These are phyloP conservation scores for Camellia lanceoleosa DNA, from an alignment of 148 eudicot species.

Conservation along the genomic window DNA sequence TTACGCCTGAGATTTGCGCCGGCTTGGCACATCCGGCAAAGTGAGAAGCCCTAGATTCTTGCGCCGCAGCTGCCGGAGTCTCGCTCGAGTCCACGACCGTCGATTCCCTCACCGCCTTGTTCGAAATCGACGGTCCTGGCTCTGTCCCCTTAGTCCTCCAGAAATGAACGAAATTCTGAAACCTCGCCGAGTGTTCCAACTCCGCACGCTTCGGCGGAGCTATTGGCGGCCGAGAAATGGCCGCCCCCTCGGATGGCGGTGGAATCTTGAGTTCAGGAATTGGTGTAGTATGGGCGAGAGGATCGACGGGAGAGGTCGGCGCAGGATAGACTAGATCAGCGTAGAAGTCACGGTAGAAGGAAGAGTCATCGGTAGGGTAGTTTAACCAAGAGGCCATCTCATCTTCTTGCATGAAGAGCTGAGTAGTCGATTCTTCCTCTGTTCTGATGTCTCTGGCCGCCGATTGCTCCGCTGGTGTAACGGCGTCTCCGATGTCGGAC, in stretches of 20 bases:
- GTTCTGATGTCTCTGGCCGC: conserved; percentile 24
- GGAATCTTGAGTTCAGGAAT: conserved; percentile 14
- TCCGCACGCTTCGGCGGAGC: conserved; percentile 17
- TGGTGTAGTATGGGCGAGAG: background rate
- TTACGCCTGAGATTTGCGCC: conserved; percentile 25
- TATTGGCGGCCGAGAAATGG: conserved; percentile 6
- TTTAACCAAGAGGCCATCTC: conserved; percentile 82
- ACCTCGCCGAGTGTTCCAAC: background rate
- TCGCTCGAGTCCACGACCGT: conserved; percentile 55
- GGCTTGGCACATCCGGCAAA: conserved; percentile 9
- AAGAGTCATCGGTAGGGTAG: conserved; percentile 43
- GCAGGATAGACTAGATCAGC: conserved; percentile 37
- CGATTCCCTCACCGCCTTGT: conserved; percentile 22
- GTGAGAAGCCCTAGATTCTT: conserved; percentile 13
- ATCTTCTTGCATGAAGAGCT: conserved; percentile 59
- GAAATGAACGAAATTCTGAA: conserved; percentile 42
- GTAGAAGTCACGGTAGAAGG: conserved; percentile 46
- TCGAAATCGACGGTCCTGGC: conserved; percentile 20
- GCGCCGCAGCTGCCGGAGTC: conserved; percentile 20
- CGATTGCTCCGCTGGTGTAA: background rate
- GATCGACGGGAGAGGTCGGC: conserved; percentile 16
- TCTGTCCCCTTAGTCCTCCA: conserved; percentile 27
- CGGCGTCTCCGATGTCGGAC: conserved; percentile 24
- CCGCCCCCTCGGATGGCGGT: conserved; percentile 3
- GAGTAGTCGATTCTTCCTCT: conserved; percentile 19